Base-by-base conservation (phyloP, 139 green algal species). In the Ostreobium quekettii region DNA sequence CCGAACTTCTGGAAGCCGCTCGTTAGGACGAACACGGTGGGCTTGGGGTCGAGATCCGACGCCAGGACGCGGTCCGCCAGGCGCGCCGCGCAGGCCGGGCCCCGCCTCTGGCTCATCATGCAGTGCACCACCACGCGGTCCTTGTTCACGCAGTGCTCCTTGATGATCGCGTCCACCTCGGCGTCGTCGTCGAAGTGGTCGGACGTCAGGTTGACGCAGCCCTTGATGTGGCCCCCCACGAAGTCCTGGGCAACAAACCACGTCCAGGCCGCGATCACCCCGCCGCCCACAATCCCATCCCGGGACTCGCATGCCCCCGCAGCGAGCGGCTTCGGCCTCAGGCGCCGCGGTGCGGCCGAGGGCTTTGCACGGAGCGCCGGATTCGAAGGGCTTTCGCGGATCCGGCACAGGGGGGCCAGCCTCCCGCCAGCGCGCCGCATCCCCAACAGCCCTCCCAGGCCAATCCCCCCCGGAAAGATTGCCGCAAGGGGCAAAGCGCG, bases 71-170 rank as follows among this genome's bases (percentile, higher is more conserved):
- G 11, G 15, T 19, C 15, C 42, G 42, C 42, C 42, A 53, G 11
- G 11, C 42, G 42, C 42, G 11, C 42, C 28, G 64, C 64, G 46
- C 64, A 71, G 42, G 36, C 35, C 2, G 64, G 64, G 1, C 64
- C 64, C 8, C 64, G 31, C 32, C 39, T 29, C 42, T 71, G 64
- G 46, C 46, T 63, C 46, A 71, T 48, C 46, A 42, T 42, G 46
- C 64, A 71, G 48, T 71, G 64, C 22, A 71, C 31, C 22, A 71
- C 32, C 5, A 71, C 48, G 5, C 32, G 57, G 8, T 71, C 64
- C 32, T 49, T 31, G 19, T 49, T 49, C 2, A 4, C 2, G 24
- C 37, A 22, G 15, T 48, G 31, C 39, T 47, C 32, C 28, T 47
- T 47, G 5, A 71, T 32, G 4, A 66, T 38, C 29, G 22, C 4